Conservation (phyloP, 441 rosid genomes). For the Erodium moschatum region DNA sequence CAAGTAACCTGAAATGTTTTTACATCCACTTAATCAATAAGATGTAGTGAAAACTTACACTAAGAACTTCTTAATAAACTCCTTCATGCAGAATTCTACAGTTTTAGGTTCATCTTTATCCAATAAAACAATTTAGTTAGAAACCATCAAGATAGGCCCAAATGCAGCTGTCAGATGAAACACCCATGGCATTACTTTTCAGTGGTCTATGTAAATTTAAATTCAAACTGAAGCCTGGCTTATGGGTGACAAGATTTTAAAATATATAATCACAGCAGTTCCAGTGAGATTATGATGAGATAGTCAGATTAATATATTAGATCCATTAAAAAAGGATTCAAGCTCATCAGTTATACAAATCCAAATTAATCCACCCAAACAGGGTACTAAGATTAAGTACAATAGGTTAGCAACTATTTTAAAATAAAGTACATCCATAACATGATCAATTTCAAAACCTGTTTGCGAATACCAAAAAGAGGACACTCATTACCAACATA, state of each 20-base stretch:
- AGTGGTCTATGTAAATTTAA: background rate
- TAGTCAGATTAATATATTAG: background rate
- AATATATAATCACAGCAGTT: background rate
- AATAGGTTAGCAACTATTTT: background rate
- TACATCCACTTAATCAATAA: conserved; percentile 13
- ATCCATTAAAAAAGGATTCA: background rate
- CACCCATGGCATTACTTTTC: background rate
- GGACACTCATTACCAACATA: background rate
- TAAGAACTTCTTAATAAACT: background rate
- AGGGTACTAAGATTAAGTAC: background rate
- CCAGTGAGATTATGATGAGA: background rate
- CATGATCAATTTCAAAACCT: background rate
- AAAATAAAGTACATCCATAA: background rate
- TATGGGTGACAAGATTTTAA: background rate
- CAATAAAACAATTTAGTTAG: background rate
- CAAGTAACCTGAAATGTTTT: conserved; percentile 57
- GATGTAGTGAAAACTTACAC: conserved; percentile 10
- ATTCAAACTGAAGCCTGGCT: background rate
- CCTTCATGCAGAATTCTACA: background rate
- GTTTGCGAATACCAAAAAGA: background rate
- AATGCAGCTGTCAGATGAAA: background rate
- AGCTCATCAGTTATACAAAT: background rate
- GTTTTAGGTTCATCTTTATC: background rate
- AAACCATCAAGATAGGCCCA: background rate
- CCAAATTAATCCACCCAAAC: background rate